Evolutionary conservation across 2,329 filamentous ascomycete species (phyloP), one percentile per base, ranked within the genome.

Genomic region (Fragosphaeria purpurea): DNA sequence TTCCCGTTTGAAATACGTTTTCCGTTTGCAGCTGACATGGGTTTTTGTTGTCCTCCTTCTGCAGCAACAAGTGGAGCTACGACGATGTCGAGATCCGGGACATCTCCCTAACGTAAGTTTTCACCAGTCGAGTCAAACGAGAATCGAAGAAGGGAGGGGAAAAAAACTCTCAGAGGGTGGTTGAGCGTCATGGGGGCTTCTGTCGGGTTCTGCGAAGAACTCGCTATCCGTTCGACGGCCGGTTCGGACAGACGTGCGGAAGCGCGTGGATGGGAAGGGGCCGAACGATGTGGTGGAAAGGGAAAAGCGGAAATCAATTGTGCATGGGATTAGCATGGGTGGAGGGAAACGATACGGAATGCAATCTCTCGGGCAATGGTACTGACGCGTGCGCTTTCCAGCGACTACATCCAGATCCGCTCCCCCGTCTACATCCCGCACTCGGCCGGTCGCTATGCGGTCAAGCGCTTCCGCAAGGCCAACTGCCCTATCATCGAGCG

Each of bases 401-500:
- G 93, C 80, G 93, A 98, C 75, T 98, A 98, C 83, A 93, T 98
- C 74, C 93, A 96, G 77, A 95, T 98, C 81, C 89, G 93, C 74
- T 85, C 90, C 65, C 93, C 93, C 67, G 93, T 97, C 80, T 98
- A 97, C 80, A 83, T 96, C 76, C 89, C 93, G 72, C 93, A 98
- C 84, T 95, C 90, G 62, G 93, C 94, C 69, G 93, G 93, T 72
- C 88, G 90, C 72, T 98, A 95, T 83, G 93, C 93, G 70, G 83
- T 85, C 77, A 98, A 98, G 89, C 86, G 94, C 71, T 98, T 98
- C 88, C 88, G 93, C 81, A 98, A 98, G 86, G 93, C 94, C 72
- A 94, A 97, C 83, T 98, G 93, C 88, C 93, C 93, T 68, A 97
- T 98, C 85, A 96, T 98, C 71, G 93, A 98, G 87, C 91, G 93